Base-by-base conservation (phyloP, 345 rosid species). In the Noccaea bulbosa region DNA sequence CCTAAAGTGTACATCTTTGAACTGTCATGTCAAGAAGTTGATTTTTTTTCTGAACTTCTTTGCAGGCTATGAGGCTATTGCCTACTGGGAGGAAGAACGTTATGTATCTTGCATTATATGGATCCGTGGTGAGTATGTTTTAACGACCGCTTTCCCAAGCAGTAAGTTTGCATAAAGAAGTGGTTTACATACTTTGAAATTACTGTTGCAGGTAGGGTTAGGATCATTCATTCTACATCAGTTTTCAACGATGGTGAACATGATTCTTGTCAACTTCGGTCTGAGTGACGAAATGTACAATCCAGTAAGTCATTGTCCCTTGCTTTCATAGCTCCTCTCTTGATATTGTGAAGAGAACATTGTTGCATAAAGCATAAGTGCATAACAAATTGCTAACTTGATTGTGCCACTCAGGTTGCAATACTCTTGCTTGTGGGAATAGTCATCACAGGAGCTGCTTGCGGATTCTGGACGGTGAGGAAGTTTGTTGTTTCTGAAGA, bases 381-480 rank as follows among this genome's bases (percentile, higher is more conserved):
- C 46, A 47, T 48, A 67, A 30, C 51, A 55, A 2, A 0, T 44
- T 54, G 44, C 4, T 11, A 15, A 15, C 35, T 44, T 67, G 30
- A 67, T 67, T 56, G 12, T 58, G 30, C 49, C 45, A 63, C 52
- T 16, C 89, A 92, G 98, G 92, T 88, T 32, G 86, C 82, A 15
- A 35, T 94, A 39, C 80, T 89, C 49, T 71, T 87, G 43, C 67
- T 91, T 38, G 86, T 88, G 4, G 95, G 90, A 69, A 80, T 88
- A 72, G 67, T 81, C 62, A 77, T 91, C n/a, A 67, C 95, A 0
- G 99, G 99, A 77, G 99, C 99, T 80, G 98, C 89, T 75, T 78
- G 88, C 43, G 99, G 99, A 62, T 89, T 78, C 74, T 94, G 98
- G 97, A 83, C 91, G 12, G 99, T 94, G 75, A 83, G 89, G 70